Conservation (phyloP, 768 basidiomycete genomes). For the Phanerochaete sordida region DNA sequence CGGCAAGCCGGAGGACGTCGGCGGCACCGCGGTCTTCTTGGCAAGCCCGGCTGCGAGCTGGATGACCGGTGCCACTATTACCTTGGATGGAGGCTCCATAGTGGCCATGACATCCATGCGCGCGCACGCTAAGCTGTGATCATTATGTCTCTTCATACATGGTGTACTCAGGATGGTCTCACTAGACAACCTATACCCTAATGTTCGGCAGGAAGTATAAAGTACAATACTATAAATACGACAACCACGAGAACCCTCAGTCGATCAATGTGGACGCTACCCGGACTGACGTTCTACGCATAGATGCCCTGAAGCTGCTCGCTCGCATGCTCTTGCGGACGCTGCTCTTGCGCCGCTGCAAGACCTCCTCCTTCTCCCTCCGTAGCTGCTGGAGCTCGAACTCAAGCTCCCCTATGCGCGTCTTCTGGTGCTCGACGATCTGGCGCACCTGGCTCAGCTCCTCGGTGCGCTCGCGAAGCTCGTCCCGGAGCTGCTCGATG, state of each 20-base stretch:
- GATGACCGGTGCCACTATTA: conserved; percentile 61
- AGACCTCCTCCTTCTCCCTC: not conserved
- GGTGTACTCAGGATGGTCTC: no score
- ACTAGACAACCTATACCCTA: not conserved
- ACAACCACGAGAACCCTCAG: not conserved
- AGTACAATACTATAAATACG: not conserved
- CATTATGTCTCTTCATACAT: not conserved
- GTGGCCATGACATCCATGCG: conserved; percentile 24
- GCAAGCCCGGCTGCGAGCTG: conserved; percentile 57
- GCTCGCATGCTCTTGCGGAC: conserved; percentile 4
- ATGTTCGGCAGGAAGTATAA: not conserved
- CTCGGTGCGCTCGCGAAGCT: conserved; percentile 8
- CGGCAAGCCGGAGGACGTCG: conserved; percentile 63
- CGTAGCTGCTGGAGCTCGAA: conserved; percentile 7
- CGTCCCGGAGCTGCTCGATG: conserved; percentile 5
- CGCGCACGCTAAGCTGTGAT: not conserved
- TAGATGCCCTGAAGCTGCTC: conserved; percentile 3
- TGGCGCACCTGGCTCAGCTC: conserved; percentile 4
- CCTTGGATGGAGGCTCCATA: conserved; percentile 57
- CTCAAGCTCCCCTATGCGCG: conserved; percentile 9
- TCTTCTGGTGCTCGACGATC: conserved; percentile 16
- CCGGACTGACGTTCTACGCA: conserved; percentile 4
- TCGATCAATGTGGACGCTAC: conserved; percentile 2
- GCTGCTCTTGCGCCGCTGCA: conserved; percentile 7
- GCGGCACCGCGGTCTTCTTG: conserved; percentile 59